Evolutionary conservation across 768 basidiomycete species (phyloP), one percentile per base, ranked within the genome.

Genomic region (Serendipita sp.): DNA sequence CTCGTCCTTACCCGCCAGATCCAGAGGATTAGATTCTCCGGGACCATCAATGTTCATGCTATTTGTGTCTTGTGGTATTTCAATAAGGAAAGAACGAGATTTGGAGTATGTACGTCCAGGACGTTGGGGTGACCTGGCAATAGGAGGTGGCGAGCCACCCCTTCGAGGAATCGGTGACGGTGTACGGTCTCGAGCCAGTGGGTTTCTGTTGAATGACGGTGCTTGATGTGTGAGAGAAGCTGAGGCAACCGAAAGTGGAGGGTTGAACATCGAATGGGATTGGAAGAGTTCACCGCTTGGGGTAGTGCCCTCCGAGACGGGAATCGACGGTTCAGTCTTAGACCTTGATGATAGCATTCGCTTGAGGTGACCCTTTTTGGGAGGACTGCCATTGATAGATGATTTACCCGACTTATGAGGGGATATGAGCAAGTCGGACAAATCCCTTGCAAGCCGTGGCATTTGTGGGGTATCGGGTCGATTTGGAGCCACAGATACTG

Each of bases 41-140:
- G 23, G 30, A 34, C 8, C n/a, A 36, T 60, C 56, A 8, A 60
- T 30, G 56, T 60, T 35, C 56, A 60, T 60, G 4, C 4, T 10
- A 8, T 28, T 38, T 10, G 18, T 30, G 32, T 60, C 56, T 4
- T 35, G 56, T 4, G 56, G 34, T 11, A 60, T 8, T n/a, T 60
- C 56, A 18, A 60, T 18, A 8, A 60, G 34, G n/a, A 60, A 60
- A 4, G 56, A 60, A 35, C 56, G 56, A 60, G 56, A 60, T 18
- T 60, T 60, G 10, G 56, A 60, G 35, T 60, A 60, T 36, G 56
- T 60, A 36, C 56, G 56, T 32, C 56, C 56, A n/a, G 36, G 30
- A 3, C 36, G 28, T 30, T 60, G 56, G 4, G 56, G 56, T 60
- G 56, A 60, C n/a, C 3, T 32, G 16, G 56, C 23, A n/a, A 60